These are phyloP conservation scores for Alliaria petiolata DNA, from an alignment of 345 rosid genomes.

Conservation along the genomic window DNA sequence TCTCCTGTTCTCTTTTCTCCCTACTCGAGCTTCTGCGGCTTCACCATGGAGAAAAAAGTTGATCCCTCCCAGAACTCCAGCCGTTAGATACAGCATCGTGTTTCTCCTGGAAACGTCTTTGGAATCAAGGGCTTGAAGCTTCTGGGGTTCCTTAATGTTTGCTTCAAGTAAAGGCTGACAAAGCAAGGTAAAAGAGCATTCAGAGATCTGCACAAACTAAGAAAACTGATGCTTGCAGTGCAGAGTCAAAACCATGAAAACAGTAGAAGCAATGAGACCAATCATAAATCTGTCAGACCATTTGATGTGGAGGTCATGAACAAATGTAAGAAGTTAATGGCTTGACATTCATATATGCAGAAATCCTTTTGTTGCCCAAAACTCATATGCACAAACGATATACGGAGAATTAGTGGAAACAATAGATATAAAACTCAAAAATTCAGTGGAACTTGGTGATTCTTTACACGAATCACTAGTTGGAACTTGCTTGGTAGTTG, in stretches of 20 bases:
- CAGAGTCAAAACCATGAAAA: background rate
- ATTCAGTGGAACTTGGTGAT: background rate
- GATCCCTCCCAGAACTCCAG: conserved; percentile 33
- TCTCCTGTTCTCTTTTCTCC: conserved; percentile 39
- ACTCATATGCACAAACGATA: background rate
- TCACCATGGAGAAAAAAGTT: conserved; percentile 24
- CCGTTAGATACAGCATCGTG: conserved; percentile 33
- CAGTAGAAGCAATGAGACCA: background rate
- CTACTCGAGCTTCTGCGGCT: conserved; percentile 50
- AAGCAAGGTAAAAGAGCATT: background rate
- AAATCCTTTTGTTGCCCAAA: background rate
- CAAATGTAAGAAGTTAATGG: background rate
- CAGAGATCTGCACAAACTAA: background rate
- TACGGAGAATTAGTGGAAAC: background rate
- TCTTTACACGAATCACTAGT: background rate
- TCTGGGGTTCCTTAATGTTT: conserved; percentile 15
- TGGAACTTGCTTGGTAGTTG: too few species aligned
- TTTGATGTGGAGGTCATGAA: background rate
- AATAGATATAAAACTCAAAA: background rate
- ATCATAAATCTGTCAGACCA: background rate
- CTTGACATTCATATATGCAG: background rate
- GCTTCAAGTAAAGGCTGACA: conserved; percentile 19
- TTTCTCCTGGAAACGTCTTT: conserved; percentile 39
- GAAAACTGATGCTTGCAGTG: background rate
- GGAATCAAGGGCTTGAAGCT: conserved; percentile 17